A percentile compares a stretch with the other conserved stretches of the same genome.
Conservation (phyloP, 148 eudicot genomes). For the Chenopodium berlandieri region DNA sequence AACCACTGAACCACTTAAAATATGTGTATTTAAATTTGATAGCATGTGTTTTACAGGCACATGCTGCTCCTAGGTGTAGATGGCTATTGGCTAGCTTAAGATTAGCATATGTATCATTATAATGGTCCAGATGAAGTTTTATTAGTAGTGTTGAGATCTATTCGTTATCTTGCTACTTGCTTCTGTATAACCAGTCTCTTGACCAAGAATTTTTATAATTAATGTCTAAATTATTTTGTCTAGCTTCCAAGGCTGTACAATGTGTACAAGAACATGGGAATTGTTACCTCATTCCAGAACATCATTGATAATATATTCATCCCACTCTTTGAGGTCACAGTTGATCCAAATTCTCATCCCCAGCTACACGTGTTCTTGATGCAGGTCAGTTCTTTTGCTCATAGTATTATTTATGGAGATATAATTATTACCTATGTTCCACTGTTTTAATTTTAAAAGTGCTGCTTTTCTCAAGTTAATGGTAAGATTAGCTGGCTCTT, state of each 20-base stretch:
- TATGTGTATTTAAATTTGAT: neutral
- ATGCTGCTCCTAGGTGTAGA: neutral
- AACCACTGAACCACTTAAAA: neutral
- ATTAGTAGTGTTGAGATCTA: neutral
- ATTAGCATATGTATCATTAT: neutral
- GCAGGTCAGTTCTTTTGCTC: conserved; percentile 47
- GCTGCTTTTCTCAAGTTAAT: conserved; percentile 8
- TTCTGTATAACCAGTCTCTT: neutral
- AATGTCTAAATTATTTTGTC: conserved; percentile 9
- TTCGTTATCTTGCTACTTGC: neutral
- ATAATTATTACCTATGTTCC: neutral
- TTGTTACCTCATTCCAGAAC: conserved; percentile 74
- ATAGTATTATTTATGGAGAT: neutral
- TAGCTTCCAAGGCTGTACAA: conserved; percentile 81
- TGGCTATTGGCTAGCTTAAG: neutral
- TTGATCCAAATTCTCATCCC: conserved; percentile 79
- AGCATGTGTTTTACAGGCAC: neutral
- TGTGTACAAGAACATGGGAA: conserved; percentile 77
- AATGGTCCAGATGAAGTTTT: neutral
- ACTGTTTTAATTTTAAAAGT: neutral
- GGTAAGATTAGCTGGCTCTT: neutral
- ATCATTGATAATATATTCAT: conserved; percentile 70
- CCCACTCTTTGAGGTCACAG: conserved; percentile 78
- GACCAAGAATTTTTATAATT: conserved; percentile 1
- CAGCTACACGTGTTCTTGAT: conserved; percentile 64